Evolutionary conservation across 2,329 filamentous ascomycete genomes (phyloP).

Genomic region (Aspergillus sp.): DNA sequence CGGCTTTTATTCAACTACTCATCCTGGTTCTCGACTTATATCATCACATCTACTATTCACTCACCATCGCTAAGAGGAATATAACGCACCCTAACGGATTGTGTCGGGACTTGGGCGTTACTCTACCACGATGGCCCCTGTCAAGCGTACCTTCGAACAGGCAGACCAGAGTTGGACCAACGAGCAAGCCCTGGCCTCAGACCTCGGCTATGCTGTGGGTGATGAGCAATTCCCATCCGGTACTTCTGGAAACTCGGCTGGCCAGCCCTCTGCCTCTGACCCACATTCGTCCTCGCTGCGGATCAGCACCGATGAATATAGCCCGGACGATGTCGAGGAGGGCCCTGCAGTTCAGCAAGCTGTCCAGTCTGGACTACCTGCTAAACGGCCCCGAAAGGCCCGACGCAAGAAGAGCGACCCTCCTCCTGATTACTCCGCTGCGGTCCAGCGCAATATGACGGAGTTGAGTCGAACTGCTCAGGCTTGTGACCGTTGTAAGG

Average conservation of each 20-base stretch:
- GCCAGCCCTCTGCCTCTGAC: too few species aligned
- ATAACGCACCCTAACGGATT: background rate
- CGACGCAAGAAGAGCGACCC: conserved; percentile 5
- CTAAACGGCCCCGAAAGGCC: background rate
- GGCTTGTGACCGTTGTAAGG: conserved; percentile 30
- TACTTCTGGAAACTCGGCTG: too few species aligned
- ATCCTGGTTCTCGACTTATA: background rate
- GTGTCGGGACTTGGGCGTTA: background rate
- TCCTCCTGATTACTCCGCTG: conserved; percentile 20
- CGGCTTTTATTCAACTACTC: too few species aligned
- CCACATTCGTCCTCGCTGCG: too few species aligned
- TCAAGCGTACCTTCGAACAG: conserved; percentile 8
- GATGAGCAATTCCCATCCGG: too few species aligned
- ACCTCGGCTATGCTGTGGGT: background rate
- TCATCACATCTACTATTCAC: background rate
- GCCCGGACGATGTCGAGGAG: too few species aligned
- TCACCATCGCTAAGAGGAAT: background rate
- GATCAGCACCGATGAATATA: too few species aligned
- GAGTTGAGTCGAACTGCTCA: conserved; percentile 17
- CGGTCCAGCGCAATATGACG: conserved; percentile 15
- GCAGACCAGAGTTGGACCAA: conserved; percentile 9
- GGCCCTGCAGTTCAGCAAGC: too few species aligned
- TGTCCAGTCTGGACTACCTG: background rate
- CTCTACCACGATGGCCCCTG: background rate
- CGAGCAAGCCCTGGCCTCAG: background rate